Conservation (phyloP, 148 eudicot genomes). For the Dianthus caryophyllus region DNA sequence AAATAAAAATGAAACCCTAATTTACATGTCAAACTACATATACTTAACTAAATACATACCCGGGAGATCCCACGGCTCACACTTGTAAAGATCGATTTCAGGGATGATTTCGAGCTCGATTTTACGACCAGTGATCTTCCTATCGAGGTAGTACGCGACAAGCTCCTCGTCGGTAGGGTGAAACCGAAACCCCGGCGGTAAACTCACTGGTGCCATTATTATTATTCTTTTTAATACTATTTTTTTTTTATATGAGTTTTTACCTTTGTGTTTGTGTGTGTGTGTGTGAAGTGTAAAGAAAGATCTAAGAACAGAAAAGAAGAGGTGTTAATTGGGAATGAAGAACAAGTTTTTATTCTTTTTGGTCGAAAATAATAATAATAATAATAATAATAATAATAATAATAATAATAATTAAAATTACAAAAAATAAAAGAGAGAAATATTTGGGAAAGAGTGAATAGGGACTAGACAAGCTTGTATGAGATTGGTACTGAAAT, state of each 20-base stretch:
- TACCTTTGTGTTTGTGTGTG: too few species aligned
- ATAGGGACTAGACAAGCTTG: conserved; percentile 31
- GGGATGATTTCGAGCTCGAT: conserved; percentile 49
- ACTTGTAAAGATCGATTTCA: conserved; percentile 44
- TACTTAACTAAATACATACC: conserved; percentile 11
- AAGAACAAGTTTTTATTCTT: conserved; percentile 10
- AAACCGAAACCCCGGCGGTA: conserved; percentile 44
- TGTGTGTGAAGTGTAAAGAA: background rate
- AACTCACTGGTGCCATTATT: conserved; percentile 38
- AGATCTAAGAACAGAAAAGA: conserved; percentile 4
- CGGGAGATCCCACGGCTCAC: conserved; percentile 49
- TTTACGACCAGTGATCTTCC: conserved; percentile 41
- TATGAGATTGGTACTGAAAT: conserved; percentile 20
- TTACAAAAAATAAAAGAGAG: background rate
- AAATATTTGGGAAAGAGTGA: conserved; percentile 2
- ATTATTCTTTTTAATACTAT: too few species aligned
- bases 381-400: too few species aligned
- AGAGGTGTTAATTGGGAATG: background rate
- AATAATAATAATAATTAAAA: too few species aligned
- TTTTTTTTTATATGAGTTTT: too few species aligned
- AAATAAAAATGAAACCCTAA: background rate
- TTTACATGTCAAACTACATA: background rate
- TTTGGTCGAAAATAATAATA: too few species aligned
- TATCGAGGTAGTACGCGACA: conserved; percentile 36
- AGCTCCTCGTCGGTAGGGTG: conserved; percentile 46